Evolutionary conservation across 2,329 filamentous ascomycete genomes (phyloP), one percentile per base, ranked within the genome.

Genomic region (Fusarium poae): DNA sequence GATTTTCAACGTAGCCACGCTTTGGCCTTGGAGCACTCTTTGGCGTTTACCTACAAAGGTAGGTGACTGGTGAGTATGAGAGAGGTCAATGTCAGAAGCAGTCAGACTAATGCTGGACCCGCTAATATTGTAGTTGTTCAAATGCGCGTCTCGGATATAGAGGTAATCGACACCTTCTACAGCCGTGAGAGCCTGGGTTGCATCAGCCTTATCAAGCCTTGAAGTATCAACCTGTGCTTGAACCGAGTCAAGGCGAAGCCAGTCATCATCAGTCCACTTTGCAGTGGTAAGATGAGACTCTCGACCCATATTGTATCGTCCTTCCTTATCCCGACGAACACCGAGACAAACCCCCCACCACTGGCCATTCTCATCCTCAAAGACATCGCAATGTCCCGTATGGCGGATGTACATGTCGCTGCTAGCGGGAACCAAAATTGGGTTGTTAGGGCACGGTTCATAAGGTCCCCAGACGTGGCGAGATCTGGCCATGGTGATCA

Each of bases 311-410:
- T 57, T 63, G 12, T 63, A 63, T 29, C 58, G 15, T 2, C 43
- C 60, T 2, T 44, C 30, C 12, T 39, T 40, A 10, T 63, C 60
- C 7, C 51, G 55, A 16, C 60, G 51, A 5, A 57, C 60, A 5
- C 58, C 60, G 6, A 63, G 59, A 29, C 53, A 55, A 1, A 63
- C 60, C 7, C 50, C 60, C 60, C 60, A 63, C 60, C 60, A 63
- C 15, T 57, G 58, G 0, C 51, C 50, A 13, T 63, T 57, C 2
- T 39, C 51, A 0, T 63, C 60, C 3, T 63, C 58, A 10, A 63
- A 57, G 0, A 5, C 30, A 3, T 63, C 60, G 32, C 60, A 63
- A 25, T 63, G 60, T 3, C 58, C 60, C 8, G 60, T 63, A 1
- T 63, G 60, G 0, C 59, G 58, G 0, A 63, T 2, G 2, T 63